Percentiles rank a stretch among this genome's conserved stretches.
phyloP scores from a whole-genome alignment of 306 rosid genomes.

The Aeschynomene evenia region DNA sequence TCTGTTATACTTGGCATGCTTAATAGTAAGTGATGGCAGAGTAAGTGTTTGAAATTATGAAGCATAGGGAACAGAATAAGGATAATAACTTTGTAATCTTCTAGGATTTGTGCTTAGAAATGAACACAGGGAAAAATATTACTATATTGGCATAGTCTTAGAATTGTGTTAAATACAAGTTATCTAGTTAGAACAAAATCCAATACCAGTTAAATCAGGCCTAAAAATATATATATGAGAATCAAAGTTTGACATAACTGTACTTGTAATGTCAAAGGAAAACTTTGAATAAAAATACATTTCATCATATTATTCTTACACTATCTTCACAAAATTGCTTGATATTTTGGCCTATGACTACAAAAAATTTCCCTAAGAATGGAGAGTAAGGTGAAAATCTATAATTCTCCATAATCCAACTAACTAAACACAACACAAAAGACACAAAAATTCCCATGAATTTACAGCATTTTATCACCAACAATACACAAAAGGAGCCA shows the following conservation, averaged over 20 bases:
- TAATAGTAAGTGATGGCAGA: background rate
- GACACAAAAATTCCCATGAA: background rate
- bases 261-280: background rate
- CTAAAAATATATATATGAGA: background rate
- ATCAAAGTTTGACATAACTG: background rate
- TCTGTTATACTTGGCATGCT: slow-evolving; percentile 2
- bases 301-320: background rate
- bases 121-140: background rate
- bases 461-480: background rate
- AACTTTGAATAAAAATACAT: background rate
- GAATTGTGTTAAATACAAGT: too few relatives aligned
- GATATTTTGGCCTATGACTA: background rate
- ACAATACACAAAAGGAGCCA: background rate
- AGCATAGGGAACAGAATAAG: background rate
- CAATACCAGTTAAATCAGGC: background rate
- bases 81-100: background rate
- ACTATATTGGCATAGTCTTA: too few relatives aligned
- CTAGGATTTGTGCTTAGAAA: background rate
- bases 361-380: background rate
- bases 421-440: background rate
- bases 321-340: slow-evolving; percentile 15
- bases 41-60: background rate
- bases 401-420: background rate
- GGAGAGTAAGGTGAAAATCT: background rate
- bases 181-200: too few relatives aligned